Conservation (phyloP, 805 yeast species). For the Lipomyces mesembrius region DNA sequence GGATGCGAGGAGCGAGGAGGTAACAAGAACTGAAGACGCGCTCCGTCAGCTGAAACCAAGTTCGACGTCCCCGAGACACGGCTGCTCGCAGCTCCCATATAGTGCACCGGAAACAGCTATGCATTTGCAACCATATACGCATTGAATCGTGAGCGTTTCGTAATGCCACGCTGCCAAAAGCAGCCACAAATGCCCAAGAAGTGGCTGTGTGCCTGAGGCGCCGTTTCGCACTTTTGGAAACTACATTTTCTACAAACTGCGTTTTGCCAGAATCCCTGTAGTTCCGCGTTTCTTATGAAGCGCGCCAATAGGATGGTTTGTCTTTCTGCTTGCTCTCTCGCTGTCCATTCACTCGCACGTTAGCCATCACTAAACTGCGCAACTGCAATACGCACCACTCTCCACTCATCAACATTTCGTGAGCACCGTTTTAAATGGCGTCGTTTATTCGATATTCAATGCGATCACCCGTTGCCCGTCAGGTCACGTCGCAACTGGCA, state of each 20-base stretch:
- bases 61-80: background rate
- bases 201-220: too few relatives aligned
- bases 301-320: background rate
- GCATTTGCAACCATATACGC: background rate
- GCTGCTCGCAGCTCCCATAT: background rate
- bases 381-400: background rate
- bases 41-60: background rate
- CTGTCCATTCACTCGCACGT: background rate
- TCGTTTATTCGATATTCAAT: conserved; percentile 26
- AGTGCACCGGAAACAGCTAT: background rate
- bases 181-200: too few relatives aligned
- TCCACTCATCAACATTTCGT: background rate
- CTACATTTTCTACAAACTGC: too few relatives aligned
- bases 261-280: too few relatives aligned
- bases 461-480: conserved; percentile 15
- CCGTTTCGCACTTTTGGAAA: too few relatives aligned
- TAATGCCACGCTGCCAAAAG: too few relatives aligned
- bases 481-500: conserved; percentile 9
- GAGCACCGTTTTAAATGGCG: conserved; percentile 21
- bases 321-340: background rate
- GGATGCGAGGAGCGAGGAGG: background rate
- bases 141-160: too few relatives aligned
- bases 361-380: background rate
- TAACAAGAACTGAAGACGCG: background rate
- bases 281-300: background rate